Evolutionary conservation across 768 basidiomycete species (phyloP).

Genomic region (Suillus subaureus): DNA sequence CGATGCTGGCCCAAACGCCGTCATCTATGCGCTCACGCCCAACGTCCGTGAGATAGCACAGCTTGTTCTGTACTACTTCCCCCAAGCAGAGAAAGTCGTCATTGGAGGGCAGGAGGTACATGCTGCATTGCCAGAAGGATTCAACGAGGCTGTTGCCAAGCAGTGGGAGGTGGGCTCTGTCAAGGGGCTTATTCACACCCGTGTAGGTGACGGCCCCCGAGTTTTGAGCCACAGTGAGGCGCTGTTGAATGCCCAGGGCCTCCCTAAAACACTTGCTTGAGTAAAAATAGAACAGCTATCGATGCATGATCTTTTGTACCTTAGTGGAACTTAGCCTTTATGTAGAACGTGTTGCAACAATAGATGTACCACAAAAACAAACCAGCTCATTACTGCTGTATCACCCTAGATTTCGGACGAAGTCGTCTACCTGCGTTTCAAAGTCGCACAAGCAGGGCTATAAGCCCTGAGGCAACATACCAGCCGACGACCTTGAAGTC

Average conservation of each 20-base stretch:
- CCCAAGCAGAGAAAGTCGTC: slow-evolving; percentile 56
- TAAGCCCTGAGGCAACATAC: neutral
- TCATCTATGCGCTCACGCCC: slow-evolving; percentile 85
- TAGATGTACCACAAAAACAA: neutral
- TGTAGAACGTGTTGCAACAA: neutral
- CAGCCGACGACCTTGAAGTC: neutral
- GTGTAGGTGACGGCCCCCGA: slow-evolving; percentile 90
- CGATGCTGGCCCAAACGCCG: slow-evolving; percentile 98
- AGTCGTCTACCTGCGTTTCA: neutral
- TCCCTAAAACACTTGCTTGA: slow-evolving; percentile 60
- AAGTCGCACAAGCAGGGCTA: neutral
- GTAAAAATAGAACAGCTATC: neutral
- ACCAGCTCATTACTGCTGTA: neutral
- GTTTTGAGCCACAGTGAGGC: slow-evolving; percentile 62
- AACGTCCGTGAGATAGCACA: slow-evolving; percentile 79
- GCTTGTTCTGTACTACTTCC: slow-evolving; percentile 84
- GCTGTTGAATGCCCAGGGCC: slow-evolving; percentile 67
- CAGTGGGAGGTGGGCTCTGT: slow-evolving; percentile 76
- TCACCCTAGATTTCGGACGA: neutral
- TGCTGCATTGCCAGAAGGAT: slow-evolving; percentile 64
- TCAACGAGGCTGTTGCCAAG: slow-evolving; percentile 79
- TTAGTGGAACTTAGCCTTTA: neutral
- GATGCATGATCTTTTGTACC: neutral
- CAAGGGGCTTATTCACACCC: slow-evolving; percentile 88
- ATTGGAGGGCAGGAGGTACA: slow-evolving; percentile 48